Conservation (phyloP, 2,329 filamentous ascomycete genomes). For the Diaporthe sp. region DNA sequence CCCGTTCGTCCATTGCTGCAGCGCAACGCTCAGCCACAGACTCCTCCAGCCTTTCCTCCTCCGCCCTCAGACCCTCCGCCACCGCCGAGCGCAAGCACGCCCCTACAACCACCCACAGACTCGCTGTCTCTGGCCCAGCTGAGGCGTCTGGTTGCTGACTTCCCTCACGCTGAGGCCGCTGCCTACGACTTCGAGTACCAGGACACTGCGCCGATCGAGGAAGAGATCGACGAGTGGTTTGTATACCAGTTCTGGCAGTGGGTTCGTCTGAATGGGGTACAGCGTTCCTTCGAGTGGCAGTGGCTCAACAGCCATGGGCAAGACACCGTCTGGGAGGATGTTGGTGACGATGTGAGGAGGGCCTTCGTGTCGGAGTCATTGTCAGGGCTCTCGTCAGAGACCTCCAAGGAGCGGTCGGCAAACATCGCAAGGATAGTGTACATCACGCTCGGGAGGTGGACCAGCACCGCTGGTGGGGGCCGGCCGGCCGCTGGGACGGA, state of each 20-base stretch:
- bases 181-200: conserved; percentile 89
- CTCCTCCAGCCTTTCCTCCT: conserved; percentile 34
- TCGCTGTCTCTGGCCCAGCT: conserved; percentile 82
- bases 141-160: conserved; percentile 77
- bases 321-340: conserved; percentile 73
- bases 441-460: conserved; percentile 76
- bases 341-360: conserved; percentile 63
- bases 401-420: conserved; percentile 60
- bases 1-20: conserved; percentile 43
- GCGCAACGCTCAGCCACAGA: conserved; percentile 42
- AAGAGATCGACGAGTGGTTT: conserved; percentile 98
- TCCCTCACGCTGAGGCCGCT: conserved; percentile 74
- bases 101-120: conserved; percentile 60
- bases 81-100: conserved; percentile 37
- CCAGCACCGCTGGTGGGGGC: conserved; percentile 67
- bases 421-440: conserved; percentile 69
- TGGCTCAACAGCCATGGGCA: conserved; percentile 68
- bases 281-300: conserved; percentile 79
- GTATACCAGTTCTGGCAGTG: conserved; percentile 89
- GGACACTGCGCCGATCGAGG: conserved; percentile 78
- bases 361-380: conserved; percentile 69
- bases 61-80: conserved; percentile 40
- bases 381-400: conserved; percentile 49
- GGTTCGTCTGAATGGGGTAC: conserved; percentile 79
- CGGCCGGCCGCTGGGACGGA: conserved; percentile 48